Evolutionary conservation across 371 early-diverging fungal species (phyloP), one percentile per base, ranked within the genome.

Genomic region (Basidiobolus meristosporus): DNA sequence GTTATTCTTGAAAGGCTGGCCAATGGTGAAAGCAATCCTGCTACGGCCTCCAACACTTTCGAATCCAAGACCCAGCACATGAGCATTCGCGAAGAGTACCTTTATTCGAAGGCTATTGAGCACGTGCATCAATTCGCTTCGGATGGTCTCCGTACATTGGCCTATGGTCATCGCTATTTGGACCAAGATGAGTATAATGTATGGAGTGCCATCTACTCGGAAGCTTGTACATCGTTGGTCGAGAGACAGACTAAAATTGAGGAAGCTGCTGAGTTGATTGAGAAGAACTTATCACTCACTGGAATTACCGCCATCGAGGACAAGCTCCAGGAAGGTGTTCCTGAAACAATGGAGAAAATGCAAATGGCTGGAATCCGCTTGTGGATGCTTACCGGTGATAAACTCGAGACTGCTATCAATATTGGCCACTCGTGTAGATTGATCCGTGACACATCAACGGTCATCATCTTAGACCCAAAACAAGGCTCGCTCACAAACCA

Each of bases 381-480:
- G 9, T 96, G 92, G 91, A 91, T 99, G 67, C 57, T 99, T 51
- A 99, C 99, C 0, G 99, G 99, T 31, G 99, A 99, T 59, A 86
- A 93, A 57, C 83, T 82, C 33, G 98, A 98, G 53, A 98, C 98
- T 11, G 98, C 99, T 20, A 83, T 93, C 48, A 86, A 87, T 47
- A 93, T 93, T 59, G 97, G 90, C 2, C 81, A 78, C 44, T 75
- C 84, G 0, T 90, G 90, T 50, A 70, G 80, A 20, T 60, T 95
- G 19, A 63, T 74, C 26, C 38, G 38, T 9, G n/a, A n/a, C n/a
- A n/a, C n/a, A n/a, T n/a, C n/a, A n/a, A n/a, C n/a, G n/a, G n/a
- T n/a, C n/a, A n/a, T n/a, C n/a, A n/a, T n/a, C n/a, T n/a, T n/a
- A n/a, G n/a, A n/a, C n/a, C n/a, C n/a, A n/a, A n/a, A n/a, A n/a